Base-by-base conservation (phyloP, 2,329 filamentous ascomycete genomes). In the Parafenestella ontariensis region DNA sequence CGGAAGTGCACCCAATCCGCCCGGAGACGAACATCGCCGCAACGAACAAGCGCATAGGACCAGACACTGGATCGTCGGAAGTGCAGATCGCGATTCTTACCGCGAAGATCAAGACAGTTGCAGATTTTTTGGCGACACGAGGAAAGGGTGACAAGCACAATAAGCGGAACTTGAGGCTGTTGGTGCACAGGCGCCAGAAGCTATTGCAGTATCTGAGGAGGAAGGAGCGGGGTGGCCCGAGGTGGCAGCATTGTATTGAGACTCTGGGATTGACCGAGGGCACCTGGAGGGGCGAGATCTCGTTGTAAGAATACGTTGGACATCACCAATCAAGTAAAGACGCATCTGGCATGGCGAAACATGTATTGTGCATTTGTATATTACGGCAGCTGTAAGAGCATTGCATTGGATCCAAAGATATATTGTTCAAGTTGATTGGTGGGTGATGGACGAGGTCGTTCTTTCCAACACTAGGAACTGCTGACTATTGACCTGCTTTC, bases 21-120 rank as follows among this genome's bases (percentile, higher is more conserved):
- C 83, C 82, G 0, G 57, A 68, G 21, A 73, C 70, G 10, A 75
- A 73, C 42, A 45, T 59, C 13, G 62, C 57, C 10, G 69, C 61
- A 15, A 48, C 64, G 4, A 66, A 56, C 40, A 84, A 84, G 44
- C 89, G 96, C 28, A 87, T 88, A n/a, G 95, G 95, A 0, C 90
- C 89, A 5, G 95, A 99, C 73, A 99, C 94, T 0, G 95, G 95
- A 31, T 96, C 91, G 67, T 91, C 91, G 6, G 95, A 99, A 78
- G 96, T 99, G n/a, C 95, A 99, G 81, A 92, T 96, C 63, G 93
- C 92, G 41, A 96, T 99, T 66, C 77, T 99, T 74, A 99, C 95
- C 3, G 86, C 92, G 52, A 98, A 97, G 83, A 99, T 99, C 73
- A 84, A 91, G 59, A 87, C 89, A 21, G 76, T 99, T 45, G 88